Conservation (phyloP, 306 rosid species). For the Dicorynia guianensis region DNA sequence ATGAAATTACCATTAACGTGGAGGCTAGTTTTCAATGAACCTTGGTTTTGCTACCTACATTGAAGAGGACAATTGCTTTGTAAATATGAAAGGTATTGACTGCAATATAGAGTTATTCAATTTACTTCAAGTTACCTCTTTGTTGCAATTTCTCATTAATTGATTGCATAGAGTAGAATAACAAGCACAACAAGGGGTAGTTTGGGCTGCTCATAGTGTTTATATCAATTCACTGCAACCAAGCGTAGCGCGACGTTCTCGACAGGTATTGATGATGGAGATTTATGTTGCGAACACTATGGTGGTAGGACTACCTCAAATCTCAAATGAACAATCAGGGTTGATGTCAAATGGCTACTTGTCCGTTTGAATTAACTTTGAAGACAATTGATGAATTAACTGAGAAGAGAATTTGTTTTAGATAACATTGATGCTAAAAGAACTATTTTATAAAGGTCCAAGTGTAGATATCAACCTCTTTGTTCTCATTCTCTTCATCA, state of each 20-base stretch:
- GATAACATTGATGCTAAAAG: too few relatives aligned
- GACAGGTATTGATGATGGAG: too few relatives aligned
- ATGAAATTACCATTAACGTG: background rate
- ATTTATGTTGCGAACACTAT: too few relatives aligned
- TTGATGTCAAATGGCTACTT: background rate
- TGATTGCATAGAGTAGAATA: background rate
- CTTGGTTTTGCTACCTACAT: constrained; percentile 11
- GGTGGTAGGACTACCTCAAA: too few relatives aligned
- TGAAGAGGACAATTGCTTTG: constrained; percentile 39
- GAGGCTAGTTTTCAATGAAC: constrained; percentile 10
- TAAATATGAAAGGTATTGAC: constrained; percentile 44
- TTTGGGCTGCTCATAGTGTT: too few relatives aligned
- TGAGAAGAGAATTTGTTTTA: too few relatives aligned
- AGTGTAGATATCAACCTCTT: background rate
- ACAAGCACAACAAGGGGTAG: too few relatives aligned
- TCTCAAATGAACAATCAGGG: background rate
- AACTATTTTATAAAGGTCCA: too few relatives aligned
- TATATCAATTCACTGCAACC: background rate
- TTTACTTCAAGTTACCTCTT: background rate
- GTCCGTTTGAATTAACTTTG: too few relatives aligned
- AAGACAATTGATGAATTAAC: too few relatives aligned
- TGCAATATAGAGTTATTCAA: constrained; percentile 33
- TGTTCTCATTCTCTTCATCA: constrained; percentile 3
- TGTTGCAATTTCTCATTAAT: constrained; percentile 18
- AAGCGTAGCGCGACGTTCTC: background rate